Evolutionary conservation across 352 stramenopile genomes (phyloP), one percentile per base, ranked within the genome.

Genomic region (Globisporangium rhizosaccharum): DNA sequence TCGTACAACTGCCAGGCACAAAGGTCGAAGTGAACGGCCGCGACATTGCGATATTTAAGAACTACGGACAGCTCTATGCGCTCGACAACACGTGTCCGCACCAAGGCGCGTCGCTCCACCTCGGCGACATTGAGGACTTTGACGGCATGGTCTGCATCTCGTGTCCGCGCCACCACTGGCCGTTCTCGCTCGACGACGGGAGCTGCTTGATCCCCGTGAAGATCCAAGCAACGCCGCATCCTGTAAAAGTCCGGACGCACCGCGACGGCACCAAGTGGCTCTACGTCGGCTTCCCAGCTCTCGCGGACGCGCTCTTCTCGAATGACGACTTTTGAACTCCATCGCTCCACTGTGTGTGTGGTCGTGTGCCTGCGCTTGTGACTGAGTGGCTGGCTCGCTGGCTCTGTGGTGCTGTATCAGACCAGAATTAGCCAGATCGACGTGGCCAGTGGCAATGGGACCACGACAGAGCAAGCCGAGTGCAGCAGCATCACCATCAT

Each of bases 111-210:
- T 75, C 83, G n/a, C 68, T 95, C 10, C 78, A 92, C 52, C 56
- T 92, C n/a, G 85, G 85, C 9, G 85, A 95, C 59, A 95, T 95
- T 28, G 85, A 95, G 74, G 83, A 93, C 36, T 82, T 90, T 26
- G 79, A 88, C 62, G 83, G 80, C 45, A 72, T 59, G 28, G 54
- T 82, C 0, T 95, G 83, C 51, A 64, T 95, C 37, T 79, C 83
- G 37, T 94, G 85, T 39, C 85, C 85, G 28, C 81, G 76, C 17
- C 85, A 94, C 61, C 84, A 85, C 52, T 94, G 81, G 81, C 83
- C 83, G 0, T 94, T 92, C 58, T 89, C 85, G 17, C 67, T 94
- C 11, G 76, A 85, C 42, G 79, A 90, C 26, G 85, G 85, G 15
- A 79, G 77, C 51, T 92, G 82, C 62, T 71, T 87, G 39, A 59